Percentiles rank a stretch among this genome's conserved stretches.
Conservation (phyloP, 768 basidiomycete species). For the Hypholoma fasciculare region DNA sequence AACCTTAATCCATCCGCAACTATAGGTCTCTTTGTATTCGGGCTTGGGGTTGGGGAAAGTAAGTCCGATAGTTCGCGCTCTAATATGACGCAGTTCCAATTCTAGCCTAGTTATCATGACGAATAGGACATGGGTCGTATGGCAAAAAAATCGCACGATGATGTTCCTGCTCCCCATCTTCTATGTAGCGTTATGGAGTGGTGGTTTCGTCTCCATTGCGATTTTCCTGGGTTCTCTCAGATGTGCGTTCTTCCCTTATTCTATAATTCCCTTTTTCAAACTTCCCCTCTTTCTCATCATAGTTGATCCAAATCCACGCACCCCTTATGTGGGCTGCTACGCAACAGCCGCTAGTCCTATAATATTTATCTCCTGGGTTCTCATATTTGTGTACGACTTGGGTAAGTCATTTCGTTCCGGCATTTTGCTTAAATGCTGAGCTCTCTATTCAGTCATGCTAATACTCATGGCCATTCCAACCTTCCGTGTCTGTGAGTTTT, state of each 20-base stretch:
- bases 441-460: slow-evolving; percentile 13
- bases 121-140: slow-evolving; percentile 20
- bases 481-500: slow-evolving; percentile 13
- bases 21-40: slow-evolving; percentile 10
- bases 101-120: slow-evolving; percentile 15
- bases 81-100: neutral
- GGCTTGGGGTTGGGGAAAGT: slow-evolving; percentile 16
- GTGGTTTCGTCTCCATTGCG: slow-evolving; percentile 8
- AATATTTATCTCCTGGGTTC: slow-evolving; percentile 18
- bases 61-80: neutral
- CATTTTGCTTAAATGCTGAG: neutral
- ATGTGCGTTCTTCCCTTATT: slow-evolving; percentile 12
- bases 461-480: slow-evolving; percentile 17
- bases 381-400: slow-evolving; percentile 16
- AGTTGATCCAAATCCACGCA: slow-evolving; percentile 19
- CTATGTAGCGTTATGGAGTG: slow-evolving; percentile 12
- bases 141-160: slow-evolving; percentile 13
- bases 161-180: slow-evolving; percentile 10
- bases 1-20: neutral
- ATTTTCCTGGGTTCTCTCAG: slow-evolving; percentile 9
- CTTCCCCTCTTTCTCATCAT: neutral
- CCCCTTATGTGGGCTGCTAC: slow-evolving; percentile 18
- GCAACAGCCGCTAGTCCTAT: slow-evolving; percentile 15
- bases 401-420: neutral
- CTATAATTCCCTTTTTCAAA: neutral